These are phyloP conservation scores for Xylaria sp. DNA, from an alignment of 2,329 filamentous ascomycete species.

Conservation along the genomic window DNA sequence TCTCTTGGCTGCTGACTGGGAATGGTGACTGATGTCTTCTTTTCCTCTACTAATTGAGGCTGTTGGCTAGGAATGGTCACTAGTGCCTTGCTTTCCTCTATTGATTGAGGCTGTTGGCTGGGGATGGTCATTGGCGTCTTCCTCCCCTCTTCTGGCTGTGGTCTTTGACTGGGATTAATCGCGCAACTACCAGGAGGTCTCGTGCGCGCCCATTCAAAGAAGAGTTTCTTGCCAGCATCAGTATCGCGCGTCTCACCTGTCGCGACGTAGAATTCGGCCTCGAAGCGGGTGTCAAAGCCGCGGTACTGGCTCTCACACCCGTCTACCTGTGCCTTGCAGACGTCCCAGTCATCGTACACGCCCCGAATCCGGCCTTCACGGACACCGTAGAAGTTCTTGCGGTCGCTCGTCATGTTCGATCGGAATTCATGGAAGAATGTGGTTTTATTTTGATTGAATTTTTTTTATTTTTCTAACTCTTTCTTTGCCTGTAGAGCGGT, in stretches of 20 bases:
- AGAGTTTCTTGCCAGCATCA: background rate
- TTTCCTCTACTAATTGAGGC: no score
- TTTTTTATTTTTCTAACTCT: background rate
- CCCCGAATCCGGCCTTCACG: constrained; percentile 20
- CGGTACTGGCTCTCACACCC: constrained; percentile 4
- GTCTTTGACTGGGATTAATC: no score
- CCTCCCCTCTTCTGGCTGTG: no score
- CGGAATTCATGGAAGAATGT: background rate
- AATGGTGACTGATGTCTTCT: background rate
- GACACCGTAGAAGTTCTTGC: constrained; percentile 22
- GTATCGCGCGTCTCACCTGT: background rate
- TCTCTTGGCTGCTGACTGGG: background rate
- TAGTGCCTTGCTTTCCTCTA: no score
- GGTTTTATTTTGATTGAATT: background rate
- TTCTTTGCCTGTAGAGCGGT: background rate
- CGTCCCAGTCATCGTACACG: constrained; percentile 21
- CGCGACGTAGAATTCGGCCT: constrained; percentile 12
- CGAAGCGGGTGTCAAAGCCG: constrained; percentile 9
- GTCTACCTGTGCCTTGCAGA: constrained; percentile 15
- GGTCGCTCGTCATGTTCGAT: constrained; percentile 1
- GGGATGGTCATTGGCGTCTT: no score
- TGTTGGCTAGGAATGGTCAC: no score
- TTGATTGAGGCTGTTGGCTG: no score
- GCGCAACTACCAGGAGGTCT: background rate
- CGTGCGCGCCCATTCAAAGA: background rate